phyloP scores from a whole-genome alignment of 805 yeast species.

The Nakazawaea populi region DNA sequence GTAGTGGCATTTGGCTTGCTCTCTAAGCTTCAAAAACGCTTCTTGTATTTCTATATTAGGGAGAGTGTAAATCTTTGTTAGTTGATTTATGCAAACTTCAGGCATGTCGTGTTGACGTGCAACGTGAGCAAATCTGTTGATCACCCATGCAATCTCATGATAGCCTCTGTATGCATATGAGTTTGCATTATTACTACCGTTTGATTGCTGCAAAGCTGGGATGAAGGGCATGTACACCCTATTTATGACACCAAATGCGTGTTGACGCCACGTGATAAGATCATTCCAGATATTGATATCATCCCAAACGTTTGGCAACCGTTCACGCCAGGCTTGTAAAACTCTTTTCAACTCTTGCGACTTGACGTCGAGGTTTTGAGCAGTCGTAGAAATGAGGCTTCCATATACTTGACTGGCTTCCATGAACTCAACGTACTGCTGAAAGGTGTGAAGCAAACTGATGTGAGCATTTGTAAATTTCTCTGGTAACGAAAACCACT shows the following conservation, averaged over 20 bases:
- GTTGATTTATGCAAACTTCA: conserved; percentile 89
- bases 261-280: conserved; percentile 97
- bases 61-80: conserved; percentile 87
- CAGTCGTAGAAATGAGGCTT: conserved; percentile 81
- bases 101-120: conserved; percentile 96
- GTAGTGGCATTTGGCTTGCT: conserved; percentile 96
- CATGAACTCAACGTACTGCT: conserved; percentile 94
- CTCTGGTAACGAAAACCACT: conserved; percentile 89
- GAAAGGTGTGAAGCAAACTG: conserved; percentile 88
- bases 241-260: conserved; percentile 94
- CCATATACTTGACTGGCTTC: conserved; percentile 95
- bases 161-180: conserved; percentile 96
- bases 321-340: conserved; percentile 95
- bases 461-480: conserved; percentile 75
- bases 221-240: conserved; percentile 90
- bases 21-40: conserved; percentile 90
- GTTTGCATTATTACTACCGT: conserved; percentile 57
- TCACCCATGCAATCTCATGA: conserved; percentile 99
- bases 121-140: conserved; percentile 96
- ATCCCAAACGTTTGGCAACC: conserved; percentile 95
- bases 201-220: conserved; percentile 70
- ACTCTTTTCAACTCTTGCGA: conserved; percentile 94
- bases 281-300: conserved; percentile 98
- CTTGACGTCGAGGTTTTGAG: conserved; percentile 85
- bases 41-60: conserved; percentile 99